phyloP scores from a whole-genome alignment of 129 eudicot genomes.

The Mikania micrantha region DNA sequence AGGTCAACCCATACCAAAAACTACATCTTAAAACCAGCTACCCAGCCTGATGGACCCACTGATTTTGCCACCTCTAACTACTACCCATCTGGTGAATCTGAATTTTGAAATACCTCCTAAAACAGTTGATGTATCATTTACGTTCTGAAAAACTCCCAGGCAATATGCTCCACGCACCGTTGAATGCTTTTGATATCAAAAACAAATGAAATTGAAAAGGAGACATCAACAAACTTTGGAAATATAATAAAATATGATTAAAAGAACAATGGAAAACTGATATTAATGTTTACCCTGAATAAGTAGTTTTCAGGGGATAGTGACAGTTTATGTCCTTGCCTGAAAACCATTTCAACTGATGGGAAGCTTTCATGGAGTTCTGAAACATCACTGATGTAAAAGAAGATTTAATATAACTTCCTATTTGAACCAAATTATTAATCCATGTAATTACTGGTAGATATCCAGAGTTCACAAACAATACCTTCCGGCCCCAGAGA shows the following conservation, averaged over 20 bases:
- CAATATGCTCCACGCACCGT: conserved; percentile 93
- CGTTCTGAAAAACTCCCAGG: conserved; percentile 85
- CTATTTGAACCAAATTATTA: not conserved
- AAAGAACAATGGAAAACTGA: not conserved
- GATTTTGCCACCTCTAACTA: conserved; percentile 1
- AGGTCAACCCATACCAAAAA: not conserved
- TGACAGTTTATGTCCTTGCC: conserved; percentile 61
- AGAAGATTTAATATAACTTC: conserved; percentile 13
- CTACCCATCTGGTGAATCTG: not conserved
- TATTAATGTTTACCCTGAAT: conserved; percentile 54
- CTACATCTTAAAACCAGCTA: not conserved
- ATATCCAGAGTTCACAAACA: conserved; percentile 12
- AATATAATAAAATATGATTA: not conserved
- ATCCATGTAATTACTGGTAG: not conserved
- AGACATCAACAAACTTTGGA: not conserved
- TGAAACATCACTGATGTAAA: conserved; percentile 58
- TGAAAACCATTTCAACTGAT: conserved; percentile 75
- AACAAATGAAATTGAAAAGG: not conserved
- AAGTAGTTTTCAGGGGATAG: conserved; percentile 92
- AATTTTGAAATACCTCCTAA: conserved; percentile 93
- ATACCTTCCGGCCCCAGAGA: conserved; percentile 95
- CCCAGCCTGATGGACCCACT: not conserved
- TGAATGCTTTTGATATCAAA: conserved; percentile 50
- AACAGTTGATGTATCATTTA: conserved; percentile 88
- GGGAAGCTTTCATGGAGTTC: conserved; percentile 70